A percentile compares a stretch with the other conserved stretches of the same genome.
Evolutionary conservation across 2,329 filamentous ascomycete genomes (phyloP).

Genomic region (Botrytis cinerea): DNA sequence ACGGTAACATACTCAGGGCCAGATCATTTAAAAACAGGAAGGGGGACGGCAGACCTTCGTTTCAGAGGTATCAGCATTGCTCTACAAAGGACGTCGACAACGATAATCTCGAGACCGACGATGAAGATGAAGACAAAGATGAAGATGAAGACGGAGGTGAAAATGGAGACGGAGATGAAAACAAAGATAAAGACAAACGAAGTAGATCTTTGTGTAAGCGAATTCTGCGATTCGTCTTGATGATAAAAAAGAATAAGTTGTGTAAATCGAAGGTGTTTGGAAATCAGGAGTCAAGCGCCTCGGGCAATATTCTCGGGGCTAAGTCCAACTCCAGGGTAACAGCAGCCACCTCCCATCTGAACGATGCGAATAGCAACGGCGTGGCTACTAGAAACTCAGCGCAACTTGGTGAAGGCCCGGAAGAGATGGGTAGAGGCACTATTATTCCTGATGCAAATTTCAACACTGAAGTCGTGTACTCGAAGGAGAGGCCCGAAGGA

Average conservation of each 20-base stretch:
- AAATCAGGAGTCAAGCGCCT: not conserved
- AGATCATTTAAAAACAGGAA: not conserved
- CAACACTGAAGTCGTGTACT: not conserved
- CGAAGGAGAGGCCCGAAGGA: not conserved
- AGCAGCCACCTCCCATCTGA: not conserved
- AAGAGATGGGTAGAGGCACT: not conserved
- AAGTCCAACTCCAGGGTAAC: not conserved
- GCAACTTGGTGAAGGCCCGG: not conserved
- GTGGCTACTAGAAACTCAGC: too few species aligned
- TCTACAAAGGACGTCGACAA: not conserved
- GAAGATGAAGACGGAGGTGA: not conserved
- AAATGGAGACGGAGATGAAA: not conserved
- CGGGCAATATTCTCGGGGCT: not conserved
- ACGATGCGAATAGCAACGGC: not conserved
- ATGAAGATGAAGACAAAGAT: not conserved
- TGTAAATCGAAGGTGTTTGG: too few species aligned
- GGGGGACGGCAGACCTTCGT: not conserved
- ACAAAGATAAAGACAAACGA: not conserved
- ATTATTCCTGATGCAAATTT: not conserved
- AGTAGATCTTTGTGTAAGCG: not conserved
- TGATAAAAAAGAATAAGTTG: not conserved
- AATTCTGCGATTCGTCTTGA: fast-evolving
- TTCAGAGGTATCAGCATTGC: not conserved
- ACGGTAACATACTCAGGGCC: not conserved
- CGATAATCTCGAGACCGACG: not conserved